These are phyloP conservation scores for Kitagawia praeruptora DNA, from an alignment of 129 eudicot species.

Conservation along the genomic window DNA sequence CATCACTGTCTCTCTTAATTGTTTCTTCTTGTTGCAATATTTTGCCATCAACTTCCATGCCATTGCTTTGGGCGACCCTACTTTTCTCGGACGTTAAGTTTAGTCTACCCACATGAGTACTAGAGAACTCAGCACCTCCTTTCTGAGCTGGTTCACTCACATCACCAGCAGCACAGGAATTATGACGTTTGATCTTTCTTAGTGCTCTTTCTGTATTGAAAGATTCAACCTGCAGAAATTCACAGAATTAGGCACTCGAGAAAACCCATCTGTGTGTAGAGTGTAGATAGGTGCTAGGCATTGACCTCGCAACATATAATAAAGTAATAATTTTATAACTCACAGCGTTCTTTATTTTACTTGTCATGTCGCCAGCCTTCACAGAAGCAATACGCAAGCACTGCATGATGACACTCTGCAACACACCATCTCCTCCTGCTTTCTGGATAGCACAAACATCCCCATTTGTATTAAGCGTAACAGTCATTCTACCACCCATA, in stretches of 20 bases:
- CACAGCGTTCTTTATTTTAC: slow-evolving; percentile 66
- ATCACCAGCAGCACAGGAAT: slow-evolving; percentile 27
- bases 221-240: slow-evolving; percentile 57
- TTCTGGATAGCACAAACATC: slow-evolving; percentile 96
- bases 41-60: slow-evolving; percentile 37
- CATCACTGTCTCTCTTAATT: slow-evolving; percentile 19
- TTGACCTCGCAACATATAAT: not conserved
- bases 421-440: slow-evolving; percentile 84
- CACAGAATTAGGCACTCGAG: not conserved
- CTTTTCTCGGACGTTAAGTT: slow-evolving; percentile 23
- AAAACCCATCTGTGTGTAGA: not conserved
- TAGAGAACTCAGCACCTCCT: slow-evolving; percentile 22
- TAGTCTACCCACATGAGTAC: slow-evolving; percentile 29
- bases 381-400: slow-evolving; percentile 87
- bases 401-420: slow-evolving; percentile 78
- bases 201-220: slow-evolving; percentile 56
- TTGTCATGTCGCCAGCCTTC: slow-evolving; percentile 79
- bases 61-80: slow-evolving; percentile 23
- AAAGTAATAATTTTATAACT: slow-evolving; percentile 21
- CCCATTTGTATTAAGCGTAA: slow-evolving; percentile 77
- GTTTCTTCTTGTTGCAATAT: slow-evolving; percentile 20
- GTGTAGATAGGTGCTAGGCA: not conserved
- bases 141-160: slow-evolving; percentile 22
- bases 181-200: slow-evolving; percentile 67
- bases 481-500: slow-evolving; percentile 88